Percentiles rank a stretch among this genome's conserved stretches.
phyloP scores from a whole-genome alignment of 2,329 filamentous ascomycete genomes.

The Xylaria polymorpha region DNA sequence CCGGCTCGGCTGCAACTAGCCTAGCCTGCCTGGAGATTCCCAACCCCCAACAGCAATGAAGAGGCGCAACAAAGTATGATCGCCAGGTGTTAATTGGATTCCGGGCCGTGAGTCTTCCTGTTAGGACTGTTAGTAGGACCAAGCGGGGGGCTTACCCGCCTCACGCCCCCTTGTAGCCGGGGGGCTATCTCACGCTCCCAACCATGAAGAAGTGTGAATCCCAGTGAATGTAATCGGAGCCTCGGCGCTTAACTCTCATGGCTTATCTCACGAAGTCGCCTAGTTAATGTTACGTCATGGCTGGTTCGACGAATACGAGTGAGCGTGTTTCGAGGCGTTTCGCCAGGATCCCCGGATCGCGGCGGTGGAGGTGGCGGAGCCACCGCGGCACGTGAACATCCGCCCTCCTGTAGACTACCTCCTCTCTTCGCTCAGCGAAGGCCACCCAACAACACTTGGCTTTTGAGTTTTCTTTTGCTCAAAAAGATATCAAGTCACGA shows the following conservation, averaged over 20 bases:
- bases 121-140: constrained; percentile 14
- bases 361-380: constrained; percentile 30
- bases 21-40: constrained; percentile 22
- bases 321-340: constrained; percentile 10
- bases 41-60: constrained; percentile 5
- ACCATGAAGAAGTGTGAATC: not conserved
- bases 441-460: not conserved
- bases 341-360: constrained; percentile 29
- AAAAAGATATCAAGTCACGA: constrained; percentile 11
- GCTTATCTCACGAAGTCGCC: not conserved
- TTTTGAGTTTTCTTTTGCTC: not conserved
- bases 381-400: constrained; percentile 23
- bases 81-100: constrained; percentile 9
- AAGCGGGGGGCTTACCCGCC: constrained; percentile 1
- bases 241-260: not conserved
- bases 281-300: constrained; percentile 14
- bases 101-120: not conserved
- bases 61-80: constrained; percentile 1
- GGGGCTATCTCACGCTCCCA: constrained; percentile 7
- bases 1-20: constrained; percentile 12
- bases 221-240: not conserved
- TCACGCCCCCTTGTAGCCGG: not conserved
- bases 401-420: not conserved
- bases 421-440: not conserved
- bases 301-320: not conserved